Percentiles rank a stretch among this genome's conserved stretches.
Conservation (phyloP, 2,329 filamentous ascomycete genomes). For the Davidsoniella neocaledoniae region DNA sequence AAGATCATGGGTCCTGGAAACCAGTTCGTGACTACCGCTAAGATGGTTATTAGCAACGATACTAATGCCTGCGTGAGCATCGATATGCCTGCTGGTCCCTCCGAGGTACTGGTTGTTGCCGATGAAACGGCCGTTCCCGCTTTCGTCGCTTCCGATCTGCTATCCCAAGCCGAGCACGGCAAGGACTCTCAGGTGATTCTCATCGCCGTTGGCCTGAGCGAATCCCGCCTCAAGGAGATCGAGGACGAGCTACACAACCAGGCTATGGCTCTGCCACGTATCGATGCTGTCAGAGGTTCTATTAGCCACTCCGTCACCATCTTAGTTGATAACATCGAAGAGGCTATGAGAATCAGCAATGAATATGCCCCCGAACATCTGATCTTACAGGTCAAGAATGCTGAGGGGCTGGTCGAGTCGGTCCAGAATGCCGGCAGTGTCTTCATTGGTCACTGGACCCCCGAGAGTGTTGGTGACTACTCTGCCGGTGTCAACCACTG, state of each 20-base stretch:
- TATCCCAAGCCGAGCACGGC: constrained; percentile 93
- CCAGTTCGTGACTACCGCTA: constrained; percentile 94
- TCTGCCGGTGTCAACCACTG: constrained; percentile 96
- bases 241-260: constrained; percentile 84
- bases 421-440: constrained; percentile 93
- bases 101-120: constrained; percentile 89
- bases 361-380: constrained; percentile 91
- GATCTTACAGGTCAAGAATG: constrained; percentile 73
- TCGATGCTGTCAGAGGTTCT: constrained; percentile 80
- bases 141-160: constrained; percentile 85
- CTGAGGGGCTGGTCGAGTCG: constrained; percentile 54
- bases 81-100: constrained; percentile 95
- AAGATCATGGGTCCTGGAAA: constrained; percentile 97
- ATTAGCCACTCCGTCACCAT: constrained; percentile 89
- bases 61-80: constrained; percentile 90
- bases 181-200: constrained; percentile 90
- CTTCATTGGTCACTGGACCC: constrained; percentile 91
- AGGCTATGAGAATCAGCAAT: constrained; percentile 74
- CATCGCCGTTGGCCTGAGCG: constrained; percentile 64
- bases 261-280: constrained; percentile 70
- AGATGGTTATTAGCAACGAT: constrained; percentile 97
- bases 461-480: constrained; percentile 95
- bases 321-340: constrained; percentile 49
- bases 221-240: constrained; percentile 60
- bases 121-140: constrained; percentile 77